Evolutionary conservation across 2,329 filamentous ascomycete genomes (phyloP).

Genomic region (Volutella citrinella): DNA sequence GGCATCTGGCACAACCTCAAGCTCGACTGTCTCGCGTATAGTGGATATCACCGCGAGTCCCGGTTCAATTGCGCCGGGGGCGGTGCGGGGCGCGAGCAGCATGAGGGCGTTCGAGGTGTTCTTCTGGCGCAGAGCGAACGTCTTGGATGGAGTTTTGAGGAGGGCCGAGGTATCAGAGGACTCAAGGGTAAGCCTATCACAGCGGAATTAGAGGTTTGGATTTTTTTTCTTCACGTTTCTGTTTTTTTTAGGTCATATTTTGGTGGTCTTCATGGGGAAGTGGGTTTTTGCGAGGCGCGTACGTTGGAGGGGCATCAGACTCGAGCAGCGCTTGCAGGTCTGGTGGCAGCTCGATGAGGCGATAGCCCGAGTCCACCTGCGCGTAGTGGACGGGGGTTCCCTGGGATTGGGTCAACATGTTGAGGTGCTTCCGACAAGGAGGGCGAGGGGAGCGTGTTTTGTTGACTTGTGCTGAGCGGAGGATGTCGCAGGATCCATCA

Average conservation of each 20-base stretch:
- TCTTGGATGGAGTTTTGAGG: slow-evolving; percentile 48
- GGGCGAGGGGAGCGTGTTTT: too few species aligned
- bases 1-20: slow-evolving; percentile 42
- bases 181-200: slow-evolving; percentile 44
- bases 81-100: slow-evolving; percentile 40
- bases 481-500: too few species aligned
- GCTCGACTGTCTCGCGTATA: slow-evolving; percentile 61
- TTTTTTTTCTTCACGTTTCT: too few species aligned
- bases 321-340: slow-evolving; percentile 56
- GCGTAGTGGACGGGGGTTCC: slow-evolving; percentile 50
- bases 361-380: slow-evolving; percentile 50
- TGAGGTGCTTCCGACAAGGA: background rate
- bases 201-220: slow-evolving; percentile 1
- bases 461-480: background rate
- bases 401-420: slow-evolving; percentile 46
- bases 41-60: slow-evolving; percentile 51
- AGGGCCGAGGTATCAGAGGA: slow-evolving; percentile 49
- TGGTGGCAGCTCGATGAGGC: slow-evolving; percentile 59
- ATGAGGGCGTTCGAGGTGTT: slow-evolving; percentile 67
- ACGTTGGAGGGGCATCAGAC: slow-evolving; percentile 52
- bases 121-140: slow-evolving; percentile 61
- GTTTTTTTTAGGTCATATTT: too few species aligned
- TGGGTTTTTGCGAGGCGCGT: slow-evolving; percentile 24
- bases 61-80: slow-evolving; percentile 21
- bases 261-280: slow-evolving; percentile 3